Evolutionary conservation across 768 basidiomycete species (phyloP).

Genomic region (Russula dissimulans): DNA sequence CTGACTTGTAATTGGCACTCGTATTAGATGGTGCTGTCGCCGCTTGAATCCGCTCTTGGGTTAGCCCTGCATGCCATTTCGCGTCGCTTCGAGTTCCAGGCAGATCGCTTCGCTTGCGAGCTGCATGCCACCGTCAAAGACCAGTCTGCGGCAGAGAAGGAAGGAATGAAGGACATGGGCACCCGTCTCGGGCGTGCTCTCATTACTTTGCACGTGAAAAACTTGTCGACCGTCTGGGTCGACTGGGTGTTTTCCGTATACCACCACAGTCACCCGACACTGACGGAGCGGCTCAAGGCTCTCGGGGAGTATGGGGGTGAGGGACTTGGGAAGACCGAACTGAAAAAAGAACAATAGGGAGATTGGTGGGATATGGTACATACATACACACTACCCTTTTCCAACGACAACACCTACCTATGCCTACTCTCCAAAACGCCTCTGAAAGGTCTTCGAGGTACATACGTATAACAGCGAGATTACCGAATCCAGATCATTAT

Average conservation of each 20-base stretch:
- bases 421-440: neutral
- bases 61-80: conserved; percentile 75
- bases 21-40: conserved; percentile 65
- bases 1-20: neutral
- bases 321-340: conserved; percentile 13
- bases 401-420: neutral
- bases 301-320: conserved; percentile 40
- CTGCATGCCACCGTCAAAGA: conserved; percentile 31
- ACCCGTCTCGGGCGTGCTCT: conserved; percentile 76
- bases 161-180: conserved; percentile 76
- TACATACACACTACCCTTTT: neutral
- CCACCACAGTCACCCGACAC: conserved; percentile 91
- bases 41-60: conserved; percentile 63
- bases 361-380: neutral
- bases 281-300: conserved; percentile 80
- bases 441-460: neutral
- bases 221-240: conserved; percentile 87
- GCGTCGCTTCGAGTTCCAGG: conserved; percentile 86
- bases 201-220: conserved; percentile 82
- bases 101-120: conserved; percentile 79
- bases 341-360: conserved; percentile 28
- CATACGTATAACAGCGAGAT: neutral
- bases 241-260: conserved; percentile 96
- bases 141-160: conserved; percentile 33
- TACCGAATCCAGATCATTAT: neutral